Evolutionary conservation across 768 basidiomycete species (phyloP), one percentile per base, ranked within the genome.

Genomic region (Amanita thiersii): DNA sequence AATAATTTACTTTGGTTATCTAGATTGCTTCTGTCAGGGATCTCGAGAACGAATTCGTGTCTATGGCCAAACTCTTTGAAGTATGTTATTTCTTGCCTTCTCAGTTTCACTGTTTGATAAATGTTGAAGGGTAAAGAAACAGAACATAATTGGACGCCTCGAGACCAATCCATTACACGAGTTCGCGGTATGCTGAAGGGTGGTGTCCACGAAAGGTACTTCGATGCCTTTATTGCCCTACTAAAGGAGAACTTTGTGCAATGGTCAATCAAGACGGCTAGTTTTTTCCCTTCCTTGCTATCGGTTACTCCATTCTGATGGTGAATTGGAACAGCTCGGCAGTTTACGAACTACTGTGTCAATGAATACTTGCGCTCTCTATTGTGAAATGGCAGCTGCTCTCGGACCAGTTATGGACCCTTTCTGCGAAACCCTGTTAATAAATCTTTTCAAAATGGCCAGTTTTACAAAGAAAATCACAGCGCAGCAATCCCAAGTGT

Each of bases 311-410:
- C 33, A 32, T 40, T 40, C 24, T 47, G 17, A 28, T 36, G 10
- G 17, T 24, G 29, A 33, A 30, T 40, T n/a, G 26, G 45, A 47
- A 7, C 52, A 97, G 93, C 70, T 96, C 18, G 69, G 70, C 23
- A 94, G 89, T 64, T 65, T 99, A 46, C 79, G 96, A 29, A 99
- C 96, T 15, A 97, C 93, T 1, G 83, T 98, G 35, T 71, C 90
- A 4, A 65, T 72, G 7, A 83, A 86, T 46, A 82, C 91, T 6
- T 86, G 85, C 48, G 68, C 72, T 1, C 70, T 96, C 37, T 87
- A 94, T 53, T 50, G 59, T 31, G 91, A 96, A 49, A 68, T 98
- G 28, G 77, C 81, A 24, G 49, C 62, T 21, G 65, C 77, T 11
- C 74, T 98, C 21, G 79, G 79, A 33, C 52, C 74, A 7, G 59